Percentiles rank a stretch among this genome's conserved stretches.
Evolutionary conservation across 1,284 basidiomycete genomes (phyloP).

Genomic region (Cutaneotrichosporon curvatum): DNA sequence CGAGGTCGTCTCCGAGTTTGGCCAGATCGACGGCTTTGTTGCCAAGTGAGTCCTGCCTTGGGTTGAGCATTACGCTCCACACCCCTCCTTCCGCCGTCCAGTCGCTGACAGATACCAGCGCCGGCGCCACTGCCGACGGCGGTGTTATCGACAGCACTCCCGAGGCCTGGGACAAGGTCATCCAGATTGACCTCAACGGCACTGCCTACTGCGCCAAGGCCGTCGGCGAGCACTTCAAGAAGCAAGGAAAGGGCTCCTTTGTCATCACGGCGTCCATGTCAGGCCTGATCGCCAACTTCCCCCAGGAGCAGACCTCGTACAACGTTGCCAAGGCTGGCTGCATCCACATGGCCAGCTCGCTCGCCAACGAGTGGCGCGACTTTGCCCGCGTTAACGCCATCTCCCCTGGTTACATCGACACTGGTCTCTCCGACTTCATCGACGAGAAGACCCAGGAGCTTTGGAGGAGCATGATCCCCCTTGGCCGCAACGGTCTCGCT

Average conservation of each 20-base stretch:
- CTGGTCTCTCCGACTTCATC: constrained; percentile 1
- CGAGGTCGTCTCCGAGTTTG: constrained; percentile 2
- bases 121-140: constrained; percentile 3
- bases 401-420: constrained; percentile 5
- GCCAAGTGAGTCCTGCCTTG: constrained; percentile 1
- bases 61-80: too few species aligned
- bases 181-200: constrained; percentile 4
- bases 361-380: constrained; percentile 3
- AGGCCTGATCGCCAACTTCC: constrained; percentile 2
- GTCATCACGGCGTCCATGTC: constrained; percentile 4
- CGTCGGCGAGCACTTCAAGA: constrained; percentile 5
- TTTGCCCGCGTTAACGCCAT: constrained; percentile 5
- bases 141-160: constrained; percentile 1
- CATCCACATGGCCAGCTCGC: too few species aligned
- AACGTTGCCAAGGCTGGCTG: too few species aligned
- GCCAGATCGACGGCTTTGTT: constrained; percentile 1
- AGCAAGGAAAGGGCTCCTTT: background rate
- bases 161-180: constrained; percentile 4
- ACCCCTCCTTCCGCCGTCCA: background rate
- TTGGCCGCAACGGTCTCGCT: constrained; percentile 1
- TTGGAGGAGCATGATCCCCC: constrained; percentile 1
- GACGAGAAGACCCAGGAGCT: constrained; percentile 1
- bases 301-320: too few species aligned
- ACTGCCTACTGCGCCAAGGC: constrained; percentile 4
- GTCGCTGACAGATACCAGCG: background rate